A percentile compares a stretch with the other conserved stretches of the same genome.
Conservation (phyloP, 1,284 basidiomycete species). For the Rhodofomes roseus region DNA sequence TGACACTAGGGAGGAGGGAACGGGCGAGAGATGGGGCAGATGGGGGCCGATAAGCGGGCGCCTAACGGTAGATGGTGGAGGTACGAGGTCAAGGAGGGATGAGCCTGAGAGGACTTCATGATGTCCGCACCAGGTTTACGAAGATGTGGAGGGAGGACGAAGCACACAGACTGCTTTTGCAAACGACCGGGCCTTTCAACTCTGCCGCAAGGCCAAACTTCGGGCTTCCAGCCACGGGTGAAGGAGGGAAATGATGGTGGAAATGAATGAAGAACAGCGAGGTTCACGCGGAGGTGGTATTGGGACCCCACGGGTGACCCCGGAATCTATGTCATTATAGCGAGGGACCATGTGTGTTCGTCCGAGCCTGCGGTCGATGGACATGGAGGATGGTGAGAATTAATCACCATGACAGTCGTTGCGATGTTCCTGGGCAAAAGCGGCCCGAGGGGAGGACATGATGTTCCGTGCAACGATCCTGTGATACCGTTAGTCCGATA, state of each 20-base stretch:
- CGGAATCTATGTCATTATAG: not conserved
- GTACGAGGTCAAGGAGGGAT: too few relatives aligned
- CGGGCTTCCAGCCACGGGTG: not conserved
- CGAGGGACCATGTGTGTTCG: not conserved
- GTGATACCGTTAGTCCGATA: not conserved
- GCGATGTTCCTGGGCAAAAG: not conserved
- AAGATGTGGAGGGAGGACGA: not conserved
- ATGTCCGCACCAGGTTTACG: not conserved
- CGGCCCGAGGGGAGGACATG: not conserved
- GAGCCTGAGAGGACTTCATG: not conserved
- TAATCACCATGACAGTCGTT: not conserved
- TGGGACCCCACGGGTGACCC: not conserved
- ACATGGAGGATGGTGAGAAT: not conserved
- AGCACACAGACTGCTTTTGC: not conserved
- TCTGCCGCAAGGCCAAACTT: conserved; percentile 1
- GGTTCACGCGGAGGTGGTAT: not conserved
- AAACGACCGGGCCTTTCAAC: not conserved
- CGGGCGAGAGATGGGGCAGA: too few relatives aligned
- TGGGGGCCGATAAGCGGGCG: too few relatives aligned
- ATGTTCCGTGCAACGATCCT: not conserved
- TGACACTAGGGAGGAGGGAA: too few relatives aligned
- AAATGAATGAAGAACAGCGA: not conserved
- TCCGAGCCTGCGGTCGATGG: not conserved
- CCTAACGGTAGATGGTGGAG: too few relatives aligned
- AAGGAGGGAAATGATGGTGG: not conserved